Conservation (phyloP, 2,329 filamentous ascomycete genomes). For the Calcarisporium arbuscula region DNA sequence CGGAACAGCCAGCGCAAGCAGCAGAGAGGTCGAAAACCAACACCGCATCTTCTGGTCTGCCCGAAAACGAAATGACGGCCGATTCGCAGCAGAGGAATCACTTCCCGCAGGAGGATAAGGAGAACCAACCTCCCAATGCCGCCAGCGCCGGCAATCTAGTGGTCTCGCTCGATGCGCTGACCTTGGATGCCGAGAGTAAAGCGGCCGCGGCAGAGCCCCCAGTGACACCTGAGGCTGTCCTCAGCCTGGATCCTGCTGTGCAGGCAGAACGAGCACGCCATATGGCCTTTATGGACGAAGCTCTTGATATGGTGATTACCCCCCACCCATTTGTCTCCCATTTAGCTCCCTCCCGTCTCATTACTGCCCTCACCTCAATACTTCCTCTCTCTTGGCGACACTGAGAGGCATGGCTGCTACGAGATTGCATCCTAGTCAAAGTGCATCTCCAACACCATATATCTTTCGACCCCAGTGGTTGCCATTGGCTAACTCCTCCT, state of each 20-base stretch:
- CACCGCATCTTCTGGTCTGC: too few species aligned
- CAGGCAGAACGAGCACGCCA: slow-evolving; percentile 27
- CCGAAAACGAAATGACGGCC: too few species aligned
- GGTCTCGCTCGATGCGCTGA: slow-evolving; percentile 14
- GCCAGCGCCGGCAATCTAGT: slow-evolving; percentile 4
- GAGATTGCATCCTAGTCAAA: too few species aligned
- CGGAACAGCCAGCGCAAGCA: too few species aligned
- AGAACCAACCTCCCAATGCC: slow-evolving; percentile 20
- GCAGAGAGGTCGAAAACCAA: too few species aligned
- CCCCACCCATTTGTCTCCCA: background rate
- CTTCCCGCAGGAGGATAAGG: slow-evolving; percentile 17
- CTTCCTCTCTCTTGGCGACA: too few species aligned
- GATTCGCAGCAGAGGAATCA: too few species aligned
- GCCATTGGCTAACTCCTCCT: slow-evolving; percentile 15
- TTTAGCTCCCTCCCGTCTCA: slow-evolving; percentile 3
- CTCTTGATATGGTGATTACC: slow-evolving; percentile 69
- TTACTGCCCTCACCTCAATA: slow-evolving; percentile 4
- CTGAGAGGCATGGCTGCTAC: too few species aligned
- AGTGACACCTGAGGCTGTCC: background rate
- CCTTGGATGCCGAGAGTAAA: slow-evolving; percentile 8
- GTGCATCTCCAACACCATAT: background rate
- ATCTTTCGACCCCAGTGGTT: too few species aligned
- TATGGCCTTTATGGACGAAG: slow-evolving; percentile 70
- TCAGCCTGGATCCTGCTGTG: slow-evolving; percentile 19
- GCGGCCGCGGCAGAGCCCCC: background rate